Conservation (phyloP, 495 filamentous ascomycete genomes). For the Astrocystis sublimbata region DNA sequence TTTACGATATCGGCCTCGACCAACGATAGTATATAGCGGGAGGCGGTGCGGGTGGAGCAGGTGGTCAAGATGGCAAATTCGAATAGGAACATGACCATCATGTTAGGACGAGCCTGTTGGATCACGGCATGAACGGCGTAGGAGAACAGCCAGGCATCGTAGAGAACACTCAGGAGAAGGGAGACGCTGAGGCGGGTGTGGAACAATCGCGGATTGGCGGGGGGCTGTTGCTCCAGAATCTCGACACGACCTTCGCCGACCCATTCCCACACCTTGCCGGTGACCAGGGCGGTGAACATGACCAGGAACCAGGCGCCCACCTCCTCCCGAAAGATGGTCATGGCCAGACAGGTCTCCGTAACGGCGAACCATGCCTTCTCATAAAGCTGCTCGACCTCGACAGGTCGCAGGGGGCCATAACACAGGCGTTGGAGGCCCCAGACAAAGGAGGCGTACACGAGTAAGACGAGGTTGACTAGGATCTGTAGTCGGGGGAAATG, state of each 20-base stretch:
- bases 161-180: slow-evolving; percentile 71
- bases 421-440: slow-evolving; percentile 87
- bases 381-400: slow-evolving; percentile 95
- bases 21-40: slow-evolving; percentile 78
- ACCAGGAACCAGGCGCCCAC: slow-evolving; percentile 90
- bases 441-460: slow-evolving; percentile 72
- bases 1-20: slow-evolving; percentile 72
- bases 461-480: slow-evolving; percentile 81
- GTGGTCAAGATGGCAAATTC: slow-evolving; percentile 89
- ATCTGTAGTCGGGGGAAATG: slow-evolving; percentile 54
- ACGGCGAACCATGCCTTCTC: slow-evolving; percentile 97
- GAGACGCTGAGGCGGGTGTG: slow-evolving; percentile 80
- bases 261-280: slow-evolving; percentile 97
- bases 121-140: slow-evolving; percentile 84
- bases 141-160: slow-evolving; percentile 72
- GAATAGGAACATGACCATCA: slow-evolving; percentile 99
- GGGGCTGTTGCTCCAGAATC: slow-evolving; percentile 91
- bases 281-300: slow-evolving; percentile 92
- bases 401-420: slow-evolving; percentile 86
- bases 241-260: slow-evolving; percentile 94
- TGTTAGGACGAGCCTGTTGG: slow-evolving; percentile 81
- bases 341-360: slow-evolving; percentile 93
- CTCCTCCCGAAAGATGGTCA: slow-evolving; percentile 98
- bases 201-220: slow-evolving; percentile 85
- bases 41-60: slow-evolving; percentile 73